Base-by-base conservation (phyloP, 371 early-diverging fungal species). In the Mortierella sp. region DNA sequence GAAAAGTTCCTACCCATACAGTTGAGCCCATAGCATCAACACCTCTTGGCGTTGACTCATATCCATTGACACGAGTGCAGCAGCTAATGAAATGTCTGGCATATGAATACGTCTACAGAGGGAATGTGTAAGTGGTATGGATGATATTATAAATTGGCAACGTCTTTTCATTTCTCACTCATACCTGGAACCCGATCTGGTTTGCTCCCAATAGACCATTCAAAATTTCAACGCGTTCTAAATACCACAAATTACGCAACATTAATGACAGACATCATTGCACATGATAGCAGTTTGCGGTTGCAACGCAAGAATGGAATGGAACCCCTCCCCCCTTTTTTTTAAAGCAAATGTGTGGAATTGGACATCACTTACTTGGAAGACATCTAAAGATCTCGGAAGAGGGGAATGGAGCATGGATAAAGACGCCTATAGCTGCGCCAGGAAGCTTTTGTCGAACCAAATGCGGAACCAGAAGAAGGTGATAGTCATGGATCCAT, bases 401-500 rank as follows among this genome's bases (percentile, higher is more conserved):
- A 68, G 90, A 92, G 10, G 99, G 98, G 84, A 98, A 99, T 3
- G 99, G 98, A 0, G 98, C 95, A 88, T 99, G 99, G 47, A 99
- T 87, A 84, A 99, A 99, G 76, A 98, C 94, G 28, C 98, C 98
- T 64, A 99, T 93, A 43, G 90, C 89, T 3, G 96, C 94, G 23
- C 88, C 78, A 0, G 97, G 97, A 10, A 97, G 76, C 53, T 80
- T 83, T 72, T 89, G 83, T 42, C 97, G 91, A 15, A 99, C 78
- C 88, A 99, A 89, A 60, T 86, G 86, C 3, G 99, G 99, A 2
- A 98, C 89, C 28, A 97, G 83, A 75, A 98, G 87, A 49, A 98
- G 79, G 85, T 99, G 99, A 81, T 99, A 99, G 86, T 99, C 99
- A 81, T 99, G 98, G 54, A 99, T 91, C 98, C 98, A 99, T 40